Evolutionary conservation across 208 protist genomes (phyloP), one percentile per base, ranked within the genome.

Genomic region (Borovskyia barvae): DNA sequence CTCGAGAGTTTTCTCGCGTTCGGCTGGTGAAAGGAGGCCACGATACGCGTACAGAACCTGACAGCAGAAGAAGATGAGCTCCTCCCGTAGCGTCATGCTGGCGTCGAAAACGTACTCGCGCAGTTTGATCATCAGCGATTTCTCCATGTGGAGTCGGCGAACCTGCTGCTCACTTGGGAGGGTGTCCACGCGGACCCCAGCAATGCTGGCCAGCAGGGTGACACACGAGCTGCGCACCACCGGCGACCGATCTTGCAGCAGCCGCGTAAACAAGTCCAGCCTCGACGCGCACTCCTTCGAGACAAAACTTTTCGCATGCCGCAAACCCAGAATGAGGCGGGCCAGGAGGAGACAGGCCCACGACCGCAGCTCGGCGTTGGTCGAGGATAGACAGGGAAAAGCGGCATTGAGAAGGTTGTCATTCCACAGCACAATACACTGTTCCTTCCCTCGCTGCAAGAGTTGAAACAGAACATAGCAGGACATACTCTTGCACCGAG

Each of bases 391-490:
- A 40, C 60, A 72, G 15, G 78, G 75, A 47, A 87, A 92, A 28
- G 82, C 81, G 32, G 84, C 77, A 62, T 88, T 90, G 12, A 95
- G 72, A 5, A 95, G 76, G 19, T 72, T 64, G 66, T 84, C 78
- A 64, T 95, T 93, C 86, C 89, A 95, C 59, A 76, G 89, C 15
- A 72, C 42, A 20, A 91, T 57, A 72, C 75, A 88, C 68, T 85
- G 73, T 33, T 57, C 51, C 71, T 85, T 77, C 5, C 80, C 88
- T 26, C 80, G 68, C 56, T 72, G 66, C 59, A 84, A 68, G 41
- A 89, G 76, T 53, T 93, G 81, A 65, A 81, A 92, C 17, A 99
- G 80, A 1, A 98, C 84, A 72, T 98, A 98, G 57, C 92, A 97
- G 6, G 92, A 66, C 81, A 97, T 96, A 29, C 82, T 77, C 72